Base-by-base conservation (phyloP, 2,329 filamentous ascomycete species). In the Fusarium burgessii region DNA sequence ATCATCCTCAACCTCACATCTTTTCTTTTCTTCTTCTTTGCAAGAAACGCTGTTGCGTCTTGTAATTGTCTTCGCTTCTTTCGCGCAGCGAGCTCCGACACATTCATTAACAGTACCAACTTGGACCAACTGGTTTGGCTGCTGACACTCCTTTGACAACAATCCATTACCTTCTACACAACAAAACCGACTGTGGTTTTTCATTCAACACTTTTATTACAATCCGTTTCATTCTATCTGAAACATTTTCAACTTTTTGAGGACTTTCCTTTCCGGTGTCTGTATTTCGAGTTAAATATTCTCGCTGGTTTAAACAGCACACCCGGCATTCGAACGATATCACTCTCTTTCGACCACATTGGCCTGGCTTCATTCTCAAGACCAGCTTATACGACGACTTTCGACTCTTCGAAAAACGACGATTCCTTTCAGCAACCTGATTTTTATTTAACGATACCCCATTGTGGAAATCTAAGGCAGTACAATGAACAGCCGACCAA, bases 61-160 rank as follows among this genome's bases (percentile, higher is more conserved):
- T 67, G 68, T 73, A 55, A 47, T 73, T 67, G 64, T 71, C 47
- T 65, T 69, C 66, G 73, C 74, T 76, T 81, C 40, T 66, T 63
- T 81, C 78, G 63, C 74, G 74, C 77, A 78, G 77, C 77, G 66
- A 63, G 72, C 66, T 72, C 73, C 63, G 64, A 70, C 65, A 78
- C 77, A 74, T 70, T 79, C 76, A 71, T 80, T 80, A 73, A 74
- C 66, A 65, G 62, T 60, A 74, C 59, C 50, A 67, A 60, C 78
- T 82, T 82, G 77, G 81, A 79, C 84, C 85, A 86, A 87, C 85
- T 86, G 85, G 84, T 82, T 87, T 87, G 86, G 86, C 84, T 87
- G 83, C 84, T 84, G 83, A 84, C 85, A 79, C 80, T 87, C 84
- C 81, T 88, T 87, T 84, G 66, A 55, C 38, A 55, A 55, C 36